Conservation (phyloP, 2,329 filamentous ascomycete genomes). For the Fusarium redolens region DNA sequence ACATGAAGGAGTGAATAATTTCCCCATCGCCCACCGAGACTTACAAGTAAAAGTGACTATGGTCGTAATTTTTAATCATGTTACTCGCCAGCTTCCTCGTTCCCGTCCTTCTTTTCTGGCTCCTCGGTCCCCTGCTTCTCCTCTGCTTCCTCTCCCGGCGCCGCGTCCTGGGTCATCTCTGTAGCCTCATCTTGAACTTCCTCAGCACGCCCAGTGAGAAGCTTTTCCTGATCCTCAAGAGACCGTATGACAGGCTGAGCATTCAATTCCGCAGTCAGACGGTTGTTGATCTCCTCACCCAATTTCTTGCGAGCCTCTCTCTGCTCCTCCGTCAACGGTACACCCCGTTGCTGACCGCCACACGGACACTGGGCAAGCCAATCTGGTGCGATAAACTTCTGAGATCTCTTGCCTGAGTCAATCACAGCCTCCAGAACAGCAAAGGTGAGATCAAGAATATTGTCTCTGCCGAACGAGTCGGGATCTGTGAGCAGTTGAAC, state of each 20-base stretch:
- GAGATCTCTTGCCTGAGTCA: not conserved
- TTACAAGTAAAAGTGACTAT: accelerated
- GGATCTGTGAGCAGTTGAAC: conserved; percentile 7
- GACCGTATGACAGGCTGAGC: not conserved
- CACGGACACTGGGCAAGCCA: not conserved
- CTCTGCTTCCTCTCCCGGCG: accelerated
- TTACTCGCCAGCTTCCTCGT: not conserved
- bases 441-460: not conserved
- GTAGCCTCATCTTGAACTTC: not conserved
- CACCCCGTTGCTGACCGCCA: accelerated
- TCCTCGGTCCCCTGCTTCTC: accelerated
- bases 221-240: not conserved
- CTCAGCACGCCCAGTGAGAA: not conserved
- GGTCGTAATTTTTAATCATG: not conserved
- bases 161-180: accelerated
- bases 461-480: not conserved
- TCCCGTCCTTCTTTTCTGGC: accelerated
- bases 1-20: accelerated
- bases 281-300: conserved; percentile 6
- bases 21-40: accelerated
- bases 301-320: not conserved
- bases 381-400: conserved; percentile 1
- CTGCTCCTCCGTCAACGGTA: not conserved
- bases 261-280: not conserved
- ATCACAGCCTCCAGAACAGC: not conserved